Evolutionary conservation across 2,329 filamentous ascomycete species (phyloP).

Genomic region (Monilinia laxa): DNA sequence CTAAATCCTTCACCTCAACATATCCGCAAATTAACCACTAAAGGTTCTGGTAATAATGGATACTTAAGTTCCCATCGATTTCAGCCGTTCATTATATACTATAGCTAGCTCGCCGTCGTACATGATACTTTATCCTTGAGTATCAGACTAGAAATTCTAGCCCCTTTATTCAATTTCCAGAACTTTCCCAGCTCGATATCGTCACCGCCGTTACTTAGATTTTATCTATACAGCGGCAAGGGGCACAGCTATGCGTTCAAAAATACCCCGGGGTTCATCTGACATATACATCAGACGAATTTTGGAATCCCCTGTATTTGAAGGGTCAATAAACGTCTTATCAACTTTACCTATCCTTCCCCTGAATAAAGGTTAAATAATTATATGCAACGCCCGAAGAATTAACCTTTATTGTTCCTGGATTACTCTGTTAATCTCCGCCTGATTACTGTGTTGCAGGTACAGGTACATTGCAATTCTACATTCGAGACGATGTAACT

Average conservation of each 20-base stretch:
- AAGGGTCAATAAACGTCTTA: too few relatives aligned
- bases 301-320: neutral
- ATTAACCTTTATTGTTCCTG: too few relatives aligned
- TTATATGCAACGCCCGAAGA: too few relatives aligned
- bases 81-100: neutral
- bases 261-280: constrained; percentile 5
- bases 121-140: too few relatives aligned
- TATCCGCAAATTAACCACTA: neutral
- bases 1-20: neutral
- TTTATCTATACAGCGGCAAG: constrained; percentile 1
- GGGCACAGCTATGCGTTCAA: neutral
- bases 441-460: too few relatives aligned
- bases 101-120: too few relatives aligned
- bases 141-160: neutral
- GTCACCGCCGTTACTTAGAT: neutral
- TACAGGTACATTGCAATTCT: too few relatives aligned
- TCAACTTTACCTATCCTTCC: too few relatives aligned
- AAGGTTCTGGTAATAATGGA: neutral
- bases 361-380: too few relatives aligned
- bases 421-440: too few relatives aligned
- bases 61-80: neutral
- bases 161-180: neutral
- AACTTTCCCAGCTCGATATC: neutral
- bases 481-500: too few relatives aligned
- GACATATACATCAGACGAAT: constrained; percentile 11